Conservation (phyloP, 2,329 filamentous ascomycete genomes). For the Escovopsis sp. region DNA sequence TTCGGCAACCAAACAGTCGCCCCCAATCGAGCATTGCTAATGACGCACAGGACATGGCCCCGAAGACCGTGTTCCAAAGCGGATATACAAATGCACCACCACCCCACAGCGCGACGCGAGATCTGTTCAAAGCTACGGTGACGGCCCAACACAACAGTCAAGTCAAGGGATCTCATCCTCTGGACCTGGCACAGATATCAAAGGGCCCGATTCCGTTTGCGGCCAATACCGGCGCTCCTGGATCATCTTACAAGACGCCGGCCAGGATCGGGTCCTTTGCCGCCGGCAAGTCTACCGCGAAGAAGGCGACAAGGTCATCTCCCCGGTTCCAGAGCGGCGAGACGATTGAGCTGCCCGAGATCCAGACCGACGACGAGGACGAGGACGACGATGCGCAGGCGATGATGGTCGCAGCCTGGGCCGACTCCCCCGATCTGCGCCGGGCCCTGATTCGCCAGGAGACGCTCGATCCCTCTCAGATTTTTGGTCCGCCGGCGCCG, state of each 20-base stretch:
- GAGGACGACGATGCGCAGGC: constrained; percentile 52
- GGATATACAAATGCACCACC: constrained; percentile 47
- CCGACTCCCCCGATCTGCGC: constrained; percentile 70
- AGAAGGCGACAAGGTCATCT: constrained; percentile 52
- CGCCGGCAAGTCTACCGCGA: constrained; percentile 40
- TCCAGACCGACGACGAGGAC: constrained; percentile 87
- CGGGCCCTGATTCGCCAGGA: constrained; percentile 69
- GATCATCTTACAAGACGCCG: constrained; percentile 53
- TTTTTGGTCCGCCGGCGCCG: constrained; percentile 80
- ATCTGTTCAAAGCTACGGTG: constrained; percentile 52
- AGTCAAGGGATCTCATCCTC: constrained; percentile 48
- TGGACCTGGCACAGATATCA: constrained; percentile 77
- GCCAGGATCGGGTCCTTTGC: constrained; percentile 34
- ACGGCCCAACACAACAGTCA: constrained; percentile 53
- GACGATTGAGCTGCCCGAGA: constrained; percentile 82
- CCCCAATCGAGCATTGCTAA: constrained; percentile 16
- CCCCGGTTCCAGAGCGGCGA: constrained; percentile 83
- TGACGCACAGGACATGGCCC: constrained; percentile 37
- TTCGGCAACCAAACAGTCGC: too few relatives aligned
- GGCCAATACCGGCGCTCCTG: constrained; percentile 44
- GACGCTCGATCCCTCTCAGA: constrained; percentile 63
- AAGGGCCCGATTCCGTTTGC: constrained; percentile 86
- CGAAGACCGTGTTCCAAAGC: constrained; percentile 44
- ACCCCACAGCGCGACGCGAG: constrained; percentile 36
- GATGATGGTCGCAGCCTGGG: constrained; percentile 59